Evolutionary conservation across 2,329 filamentous ascomycete species (phyloP).

Genomic region (Alternaria sp.): DNA sequence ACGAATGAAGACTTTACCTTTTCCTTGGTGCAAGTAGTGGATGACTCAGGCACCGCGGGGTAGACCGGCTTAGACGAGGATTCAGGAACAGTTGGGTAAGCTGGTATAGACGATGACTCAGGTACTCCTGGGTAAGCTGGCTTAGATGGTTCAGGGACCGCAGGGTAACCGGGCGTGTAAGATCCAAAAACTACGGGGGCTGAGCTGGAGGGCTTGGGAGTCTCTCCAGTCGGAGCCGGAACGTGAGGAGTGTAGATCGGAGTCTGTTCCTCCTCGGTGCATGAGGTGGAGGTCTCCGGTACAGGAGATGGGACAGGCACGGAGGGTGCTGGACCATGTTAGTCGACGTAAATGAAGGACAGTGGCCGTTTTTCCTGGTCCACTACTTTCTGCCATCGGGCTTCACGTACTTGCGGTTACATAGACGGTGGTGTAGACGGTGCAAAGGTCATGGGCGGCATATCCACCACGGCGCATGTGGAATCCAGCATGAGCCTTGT

Average conservation of each 20-base stretch:
- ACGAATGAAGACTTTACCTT: too few species aligned
- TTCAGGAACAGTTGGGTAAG: slow-evolving; percentile 27
- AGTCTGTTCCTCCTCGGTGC: slow-evolving; percentile 72
- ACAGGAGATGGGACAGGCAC: slow-evolving; percentile 42
- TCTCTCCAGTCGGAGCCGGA: slow-evolving; percentile 24
- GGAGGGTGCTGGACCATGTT: slow-evolving; percentile 32
- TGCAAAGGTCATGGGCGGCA: slow-evolving; percentile 70
- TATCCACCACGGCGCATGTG: slow-evolving; percentile 61
- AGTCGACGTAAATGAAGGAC: slow-evolving; percentile 13
- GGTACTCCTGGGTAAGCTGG: slow-evolving; percentile 30
- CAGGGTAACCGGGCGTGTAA: slow-evolving; percentile 18
- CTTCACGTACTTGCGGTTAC: slow-evolving; percentile 58
- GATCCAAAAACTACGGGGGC: slow-evolving; percentile 14
- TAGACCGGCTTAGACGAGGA: slow-evolving; percentile 35
- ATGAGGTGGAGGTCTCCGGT: slow-evolving; percentile 78
- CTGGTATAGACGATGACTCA: slow-evolving; percentile 35
- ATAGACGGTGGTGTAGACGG: slow-evolving; percentile 70
- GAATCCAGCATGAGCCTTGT: slow-evolving; percentile 70
- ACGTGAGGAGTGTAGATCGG: slow-evolving; percentile 54
- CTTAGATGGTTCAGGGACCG: slow-evolving; percentile 21
- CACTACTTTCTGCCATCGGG: not conserved
- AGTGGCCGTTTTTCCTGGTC: not conserved
- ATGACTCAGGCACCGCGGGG: slow-evolving; percentile 18
- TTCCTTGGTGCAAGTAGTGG: slow-evolving; percentile 2
- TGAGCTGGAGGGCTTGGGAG: slow-evolving; percentile 19